Conservation (phyloP, 306 rosid species). For the Adenanthera pavonina region DNA sequence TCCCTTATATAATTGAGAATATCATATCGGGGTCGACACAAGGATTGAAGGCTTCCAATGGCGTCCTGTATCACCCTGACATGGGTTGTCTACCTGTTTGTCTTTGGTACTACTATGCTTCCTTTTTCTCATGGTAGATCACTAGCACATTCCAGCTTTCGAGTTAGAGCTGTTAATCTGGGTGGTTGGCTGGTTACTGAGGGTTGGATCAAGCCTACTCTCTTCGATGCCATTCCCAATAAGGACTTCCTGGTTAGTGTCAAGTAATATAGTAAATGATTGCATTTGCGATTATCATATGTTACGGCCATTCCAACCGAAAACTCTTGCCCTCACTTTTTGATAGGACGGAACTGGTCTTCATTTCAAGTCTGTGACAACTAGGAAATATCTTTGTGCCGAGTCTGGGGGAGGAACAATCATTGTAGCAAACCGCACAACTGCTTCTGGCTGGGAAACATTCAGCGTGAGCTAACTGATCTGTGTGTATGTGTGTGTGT, state of each 20-base stretch:
- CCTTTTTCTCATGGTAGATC: slow-evolving; percentile 36
- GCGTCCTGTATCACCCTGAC: slow-evolving; percentile 18
- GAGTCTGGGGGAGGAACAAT: slow-evolving; percentile 77
- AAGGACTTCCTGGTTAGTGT: slow-evolving; percentile 69
- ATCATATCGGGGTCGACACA: neutral
- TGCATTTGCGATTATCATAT: neutral
- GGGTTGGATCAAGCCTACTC: slow-evolving; percentile 91
- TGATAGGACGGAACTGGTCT: slow-evolving; percentile 71
- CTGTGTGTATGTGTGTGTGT: neutral
- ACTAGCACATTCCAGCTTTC: neutral
- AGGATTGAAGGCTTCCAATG: slow-evolving; percentile 28
- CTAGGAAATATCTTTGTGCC: slow-evolving; percentile 58
- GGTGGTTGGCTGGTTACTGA: slow-evolving; percentile 91
- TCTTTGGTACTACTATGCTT: slow-evolving; percentile 20
- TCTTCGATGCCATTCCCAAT: slow-evolving; percentile 77
- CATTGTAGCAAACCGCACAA: slow-evolving; percentile 70
- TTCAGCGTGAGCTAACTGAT: slow-evolving; percentile 45
- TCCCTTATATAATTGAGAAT: neutral
- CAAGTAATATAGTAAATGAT: neutral
- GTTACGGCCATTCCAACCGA: neutral
- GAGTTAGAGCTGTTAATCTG: slow-evolving; percentile 65
- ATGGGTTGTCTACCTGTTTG: slow-evolving; percentile 36
- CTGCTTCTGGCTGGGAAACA: slow-evolving; percentile 79
- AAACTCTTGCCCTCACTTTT: neutral
- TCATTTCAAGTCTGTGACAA: slow-evolving; percentile 71